Conservation (phyloP, 306 rosid genomes). For the Citrullus colocynthis region DNA sequence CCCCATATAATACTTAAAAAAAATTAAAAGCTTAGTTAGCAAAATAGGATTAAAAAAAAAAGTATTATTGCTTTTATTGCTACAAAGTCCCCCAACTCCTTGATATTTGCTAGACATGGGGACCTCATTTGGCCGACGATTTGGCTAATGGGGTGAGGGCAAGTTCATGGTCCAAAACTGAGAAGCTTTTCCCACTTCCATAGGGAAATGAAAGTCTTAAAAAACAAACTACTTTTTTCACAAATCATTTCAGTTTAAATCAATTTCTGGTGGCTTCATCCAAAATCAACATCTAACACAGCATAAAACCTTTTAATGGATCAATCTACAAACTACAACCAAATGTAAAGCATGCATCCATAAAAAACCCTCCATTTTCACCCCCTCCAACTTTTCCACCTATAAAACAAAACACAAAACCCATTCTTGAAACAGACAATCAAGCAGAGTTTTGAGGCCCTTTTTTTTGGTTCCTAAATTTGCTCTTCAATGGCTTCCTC, state of each 20-base stretch:
- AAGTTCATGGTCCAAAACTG: neutral
- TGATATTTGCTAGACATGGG: neutral
- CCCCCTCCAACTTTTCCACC: neutral
- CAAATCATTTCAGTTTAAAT: neutral
- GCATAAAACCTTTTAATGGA: neutral
- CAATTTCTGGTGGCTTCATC: neutral
- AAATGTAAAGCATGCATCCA: neutral
- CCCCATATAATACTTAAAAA: too few relatives aligned
- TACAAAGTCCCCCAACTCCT: neutral
- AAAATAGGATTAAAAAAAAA: too few relatives aligned
- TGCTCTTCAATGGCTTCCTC: neutral
- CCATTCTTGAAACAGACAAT: neutral
- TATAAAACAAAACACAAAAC: neutral
- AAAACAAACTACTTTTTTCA: neutral
- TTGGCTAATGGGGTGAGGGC: neutral
- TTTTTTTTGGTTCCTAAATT: neutral
- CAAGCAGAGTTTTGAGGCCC: neutral
- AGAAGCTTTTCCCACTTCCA: neutral
- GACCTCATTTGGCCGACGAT: neutral
- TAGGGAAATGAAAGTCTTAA: neutral
- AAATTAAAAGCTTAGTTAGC: too few relatives aligned
- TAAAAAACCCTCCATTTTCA: neutral
- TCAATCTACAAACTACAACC: neutral
- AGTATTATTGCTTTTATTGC: neutral
- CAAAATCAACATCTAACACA: neutral